These are phyloP conservation scores for Pestalotiopsis sp. DNA, from an alignment of 2,329 filamentous ascomycete genomes.

Conservation along the genomic window DNA sequence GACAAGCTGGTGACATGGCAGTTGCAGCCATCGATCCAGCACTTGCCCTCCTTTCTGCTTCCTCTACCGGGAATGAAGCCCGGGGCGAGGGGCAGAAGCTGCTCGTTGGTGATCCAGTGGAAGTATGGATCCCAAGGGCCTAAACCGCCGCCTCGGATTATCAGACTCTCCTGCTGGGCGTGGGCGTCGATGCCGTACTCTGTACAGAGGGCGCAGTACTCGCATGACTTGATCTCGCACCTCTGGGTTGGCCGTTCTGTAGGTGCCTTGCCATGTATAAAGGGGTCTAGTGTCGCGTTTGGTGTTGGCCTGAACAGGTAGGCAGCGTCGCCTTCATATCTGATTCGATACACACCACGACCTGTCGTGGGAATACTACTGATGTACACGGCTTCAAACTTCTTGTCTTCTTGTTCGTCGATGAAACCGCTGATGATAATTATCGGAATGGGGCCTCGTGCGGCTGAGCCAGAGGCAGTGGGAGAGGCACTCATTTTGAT, in stretches of 20 bases:
- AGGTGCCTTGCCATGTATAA: neutral
- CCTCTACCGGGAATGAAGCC: neutral
- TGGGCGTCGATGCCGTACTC: neutral
- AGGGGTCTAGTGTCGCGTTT: neutral
- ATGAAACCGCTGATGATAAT: neutral
- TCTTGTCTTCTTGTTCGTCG: neutral
- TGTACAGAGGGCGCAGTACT: constrained; percentile 1
- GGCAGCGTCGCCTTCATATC: neutral
- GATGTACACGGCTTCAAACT: neutral
- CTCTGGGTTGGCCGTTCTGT: neutral
- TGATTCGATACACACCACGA: neutral
- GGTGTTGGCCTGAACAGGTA: neutral
- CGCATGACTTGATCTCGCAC: neutral
- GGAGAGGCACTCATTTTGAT: too few relatives aligned
- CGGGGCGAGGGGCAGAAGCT: neutral
- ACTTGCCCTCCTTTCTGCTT: neutral
- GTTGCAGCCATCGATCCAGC: neutral
- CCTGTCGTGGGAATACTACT: neutral
- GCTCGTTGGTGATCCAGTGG: constrained; percentile 8
- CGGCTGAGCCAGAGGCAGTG: too few relatives aligned
- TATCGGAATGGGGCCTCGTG: neutral
- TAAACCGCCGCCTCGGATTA: neutral
- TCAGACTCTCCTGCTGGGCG: neutral
- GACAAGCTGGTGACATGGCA: neutral
- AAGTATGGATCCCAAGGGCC: constrained; percentile 5